Evolutionary conservation across 1,284 basidiomycete genomes (phyloP).

Genomic region (Melampsora abietis-canadensis): DNA sequence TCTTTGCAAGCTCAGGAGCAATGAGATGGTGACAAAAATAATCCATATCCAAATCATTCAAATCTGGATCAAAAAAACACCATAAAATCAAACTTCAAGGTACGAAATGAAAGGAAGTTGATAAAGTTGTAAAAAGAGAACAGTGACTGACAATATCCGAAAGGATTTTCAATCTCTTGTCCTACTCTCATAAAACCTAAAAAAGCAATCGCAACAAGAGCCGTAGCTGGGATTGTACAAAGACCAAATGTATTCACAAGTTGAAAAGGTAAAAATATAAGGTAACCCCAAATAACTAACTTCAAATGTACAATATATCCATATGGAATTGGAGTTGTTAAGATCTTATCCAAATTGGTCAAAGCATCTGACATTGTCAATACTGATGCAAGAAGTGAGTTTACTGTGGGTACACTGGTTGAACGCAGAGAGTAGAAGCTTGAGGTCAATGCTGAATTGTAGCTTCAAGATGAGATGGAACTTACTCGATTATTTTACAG

Average conservation of each 20-base stretch:
- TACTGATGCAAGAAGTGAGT: not conserved
- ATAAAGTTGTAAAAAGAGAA: not conserved
- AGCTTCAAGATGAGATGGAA: not conserved
- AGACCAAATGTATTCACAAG: constrained; percentile 21
- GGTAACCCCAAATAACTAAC: constrained; percentile 36
- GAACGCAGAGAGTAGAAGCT: not conserved
- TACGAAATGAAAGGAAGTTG: not conserved
- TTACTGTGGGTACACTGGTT: constrained; percentile 25
- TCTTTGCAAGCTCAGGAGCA: constrained; percentile 18
- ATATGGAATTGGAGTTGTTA: constrained; percentile 36
- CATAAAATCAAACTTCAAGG: not conserved
- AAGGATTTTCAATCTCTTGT: constrained; percentile 38
- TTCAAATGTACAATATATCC: constrained; percentile 35
- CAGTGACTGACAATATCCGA: constrained; percentile 24
- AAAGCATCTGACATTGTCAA: constrained; percentile 18
- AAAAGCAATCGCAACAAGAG: constrained; percentile 24
- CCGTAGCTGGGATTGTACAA: constrained; percentile 23
- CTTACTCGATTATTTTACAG: constrained; percentile 20
- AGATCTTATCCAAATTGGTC: constrained; percentile 19
- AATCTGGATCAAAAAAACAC: constrained; percentile 1
- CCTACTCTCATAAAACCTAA: constrained; percentile 34
- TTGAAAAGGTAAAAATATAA: constrained; percentile 33
- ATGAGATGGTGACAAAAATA: constrained; percentile 39
- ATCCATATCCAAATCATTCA: constrained; percentile 40
- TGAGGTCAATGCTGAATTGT: not conserved